Base-by-base conservation (phyloP, 2,329 filamentous ascomycete species). In the Colletotrichum sp. region DNA sequence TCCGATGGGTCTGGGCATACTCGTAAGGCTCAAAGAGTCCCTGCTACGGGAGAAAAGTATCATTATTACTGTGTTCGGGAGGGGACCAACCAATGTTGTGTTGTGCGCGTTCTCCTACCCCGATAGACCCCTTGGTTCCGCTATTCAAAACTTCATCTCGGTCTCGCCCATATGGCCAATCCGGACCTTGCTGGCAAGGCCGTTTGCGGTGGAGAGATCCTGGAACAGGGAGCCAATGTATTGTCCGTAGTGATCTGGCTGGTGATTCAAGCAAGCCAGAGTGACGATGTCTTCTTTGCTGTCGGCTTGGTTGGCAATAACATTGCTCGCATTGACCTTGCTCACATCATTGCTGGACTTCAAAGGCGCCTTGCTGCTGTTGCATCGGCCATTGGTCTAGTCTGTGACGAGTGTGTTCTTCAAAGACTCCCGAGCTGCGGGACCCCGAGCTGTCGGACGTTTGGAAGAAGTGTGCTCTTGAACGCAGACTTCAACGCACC, bases 101-200 rank as follows among this genome's bases (percentile, higher is more conserved):
- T 9, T 49, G 2, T n/a, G 39, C 39, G 18, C 9, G 5, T 18
- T n/a, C 18, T n/a, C 39, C 39, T n/a, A n/a, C 9, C 5, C 18
- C 18, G 9, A 49, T 49, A n/a, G 18, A 12, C 39, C 8, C 9
- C 2, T 44, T 44, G 5, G 3, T n/a, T 0, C 16, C 16, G 18
- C 39, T 36, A 28, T 28, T 28, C 26, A 28, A 28, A 28, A 6
- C 26, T n/a, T 44, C 16, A n/a, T 12, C 39, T 44, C 5, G 8
- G 8, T 12, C 16, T 44, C 39, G 0, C 9, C 9, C 8, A 10
- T n/a, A 12, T 44, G 0, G 9, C 0, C 18, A 18, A 12, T n/a
- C 39, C 5, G 5, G 18, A 5, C 39, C 5, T n/a, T 12, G 18
- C 18, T 44, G 18, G 16, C 39, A 16, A 44, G 18, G 18, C 16